Evolutionary conservation across 164 flowering plant genomes (phyloP).

Genomic region (Vitis vinifera): ASM3070453v1 NC_081817.1:4379001-4379500

Average conservation of each 20-base stretch:
- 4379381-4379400: background rate
- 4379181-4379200: constrained; percentile 50
- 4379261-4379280: constrained; percentile 44
- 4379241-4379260: constrained; percentile 35
- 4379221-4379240: constrained; percentile 55
- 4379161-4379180: constrained; percentile 36
- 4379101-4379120: background rate
- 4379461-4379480: background rate
- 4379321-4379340: constrained; percentile 48
- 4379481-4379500: background rate
- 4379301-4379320: constrained; percentile 48
- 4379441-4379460: background rate
- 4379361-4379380: constrained; percentile 49
- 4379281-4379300: constrained; percentile 50
- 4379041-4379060: background rate
- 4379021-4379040: background rate
- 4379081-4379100: background rate
- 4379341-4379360: constrained; percentile 49
- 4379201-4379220: constrained; percentile 49
- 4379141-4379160: constrained; percentile 50
- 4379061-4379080: background rate
- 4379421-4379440: background rate
- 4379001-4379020: background rate
- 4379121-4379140: constrained; percentile 16
- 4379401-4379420: background rate